Percentiles rank a stretch among this genome's conserved stretches.
Conservation (phyloP, 2,329 filamentous ascomycete species). For the Sporothrix brunneoviolacea region DNA sequence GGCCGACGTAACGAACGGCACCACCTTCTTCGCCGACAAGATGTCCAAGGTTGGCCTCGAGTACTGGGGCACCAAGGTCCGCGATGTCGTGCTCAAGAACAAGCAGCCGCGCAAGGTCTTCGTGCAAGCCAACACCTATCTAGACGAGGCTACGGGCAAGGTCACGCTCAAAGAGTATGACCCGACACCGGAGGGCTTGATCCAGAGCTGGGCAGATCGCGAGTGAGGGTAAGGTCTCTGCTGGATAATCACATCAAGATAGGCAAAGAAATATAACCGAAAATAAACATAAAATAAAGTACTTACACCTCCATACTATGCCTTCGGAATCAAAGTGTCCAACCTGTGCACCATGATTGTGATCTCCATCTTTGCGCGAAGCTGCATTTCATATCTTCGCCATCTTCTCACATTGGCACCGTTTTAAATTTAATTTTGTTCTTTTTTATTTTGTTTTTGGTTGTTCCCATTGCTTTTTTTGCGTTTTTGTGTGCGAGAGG, state of each 20-base stretch:
- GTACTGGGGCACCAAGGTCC: constrained; percentile 76
- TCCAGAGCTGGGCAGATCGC: constrained; percentile 71
- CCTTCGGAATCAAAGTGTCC: too few relatives aligned
- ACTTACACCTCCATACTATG: too few relatives aligned
- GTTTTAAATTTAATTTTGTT: too few relatives aligned
- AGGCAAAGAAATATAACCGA: too few relatives aligned
- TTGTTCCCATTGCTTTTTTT: too few relatives aligned
- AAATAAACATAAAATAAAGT: too few relatives aligned
- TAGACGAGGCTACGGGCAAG: constrained; percentile 61
- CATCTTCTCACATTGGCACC: too few relatives aligned
- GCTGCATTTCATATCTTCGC: too few relatives aligned
- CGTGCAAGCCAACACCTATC: constrained; percentile 83
- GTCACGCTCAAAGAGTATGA: constrained; percentile 83
- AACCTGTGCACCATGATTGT: too few relatives aligned
- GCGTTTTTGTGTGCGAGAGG: not conserved
- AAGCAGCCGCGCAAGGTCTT: constrained; percentile 86
- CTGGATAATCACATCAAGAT: not conserved
- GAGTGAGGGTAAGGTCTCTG: too few relatives aligned
- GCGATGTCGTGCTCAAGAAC: constrained; percentile 67
- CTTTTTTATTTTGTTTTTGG: too few relatives aligned
- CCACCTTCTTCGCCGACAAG: constrained; percentile 64
- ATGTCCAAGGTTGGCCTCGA: constrained; percentile 76
- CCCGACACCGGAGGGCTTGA: constrained; percentile 69
- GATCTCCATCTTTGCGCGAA: too few relatives aligned
- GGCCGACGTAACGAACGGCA: constrained; percentile 73